Evolutionary conservation across 768 basidiomycete genomes (phyloP).

Genomic region (Holtermanniella nyarrowii): DNA sequence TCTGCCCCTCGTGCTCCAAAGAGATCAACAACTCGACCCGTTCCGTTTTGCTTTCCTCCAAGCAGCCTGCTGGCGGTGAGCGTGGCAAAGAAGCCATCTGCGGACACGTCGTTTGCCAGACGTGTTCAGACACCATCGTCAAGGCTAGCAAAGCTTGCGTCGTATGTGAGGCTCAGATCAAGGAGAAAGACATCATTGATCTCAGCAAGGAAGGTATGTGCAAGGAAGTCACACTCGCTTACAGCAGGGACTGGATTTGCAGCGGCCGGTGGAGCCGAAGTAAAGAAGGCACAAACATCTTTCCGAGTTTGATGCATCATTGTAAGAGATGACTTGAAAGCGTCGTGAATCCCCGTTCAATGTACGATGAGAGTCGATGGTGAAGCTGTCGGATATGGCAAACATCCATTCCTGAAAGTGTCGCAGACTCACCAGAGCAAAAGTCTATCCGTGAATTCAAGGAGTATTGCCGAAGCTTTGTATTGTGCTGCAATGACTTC

Average conservation of each 20-base stretch:
- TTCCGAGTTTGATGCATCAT: constrained; percentile 85
- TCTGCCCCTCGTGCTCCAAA: constrained; percentile 43
- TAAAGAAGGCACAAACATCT: constrained; percentile 63
- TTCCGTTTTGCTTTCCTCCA: constrained; percentile 69
- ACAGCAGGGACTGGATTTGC: constrained; percentile 77
- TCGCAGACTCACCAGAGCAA: no score
- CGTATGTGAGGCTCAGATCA: constrained; percentile 62
- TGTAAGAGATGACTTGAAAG: no score
- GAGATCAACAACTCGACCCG: constrained; percentile 58
- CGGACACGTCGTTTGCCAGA: constrained; percentile 83
- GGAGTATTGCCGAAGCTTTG: no score
- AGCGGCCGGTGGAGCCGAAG: constrained; percentile 88
- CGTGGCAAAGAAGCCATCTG: constrained; percentile 45
- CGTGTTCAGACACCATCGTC: constrained; percentile 79
- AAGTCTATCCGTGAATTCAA: no score
- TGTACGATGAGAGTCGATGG: no score
- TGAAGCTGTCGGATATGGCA: no score
- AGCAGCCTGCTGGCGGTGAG: constrained; percentile 6
- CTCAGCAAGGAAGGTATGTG: constrained; percentile 74
- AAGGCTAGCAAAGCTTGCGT: constrained; percentile 70
- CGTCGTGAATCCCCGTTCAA: no score
- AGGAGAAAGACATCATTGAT: constrained; percentile 66
- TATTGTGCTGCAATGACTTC: no score
- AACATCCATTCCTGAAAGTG: no score
- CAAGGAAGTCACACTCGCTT: neutral